Base-by-base conservation (phyloP, 345 rosid genomes). In the Moringa oleifera region DNA sequence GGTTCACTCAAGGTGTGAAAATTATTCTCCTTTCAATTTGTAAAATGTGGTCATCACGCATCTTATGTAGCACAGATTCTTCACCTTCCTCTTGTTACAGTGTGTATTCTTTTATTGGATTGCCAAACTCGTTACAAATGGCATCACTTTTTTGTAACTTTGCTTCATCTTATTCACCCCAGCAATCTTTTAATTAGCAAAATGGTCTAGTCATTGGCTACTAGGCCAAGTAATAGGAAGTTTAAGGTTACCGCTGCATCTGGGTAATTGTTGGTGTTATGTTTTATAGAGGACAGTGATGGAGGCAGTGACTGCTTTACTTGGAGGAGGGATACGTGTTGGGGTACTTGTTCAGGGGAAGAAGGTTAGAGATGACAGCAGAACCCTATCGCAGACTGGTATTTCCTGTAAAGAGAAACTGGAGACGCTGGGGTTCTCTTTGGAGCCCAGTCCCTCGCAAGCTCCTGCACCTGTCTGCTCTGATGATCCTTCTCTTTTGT, bases 291-390 rank as follows among this genome's bases (percentile, higher is more conserved):
- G 90, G 74, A 83, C 84, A 18, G 87, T 91, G 45, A 74, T 81
- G 83, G 95, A 95, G 70, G 84, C 95, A 18, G 85, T 95, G 63
- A 81, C 75, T 58, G 81, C 95, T 73, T 81, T 87, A 65, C 86
- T 95, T 19, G 89, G 90, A 67, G 83, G 83, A 59, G 87, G 90
- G 63, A 74, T 89, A 65, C 87, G 65, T 55, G 84, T 95, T 45
- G 97, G 97, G 52, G 79, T 95, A 25, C 77, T 89, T 68, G 80
- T 82, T 61, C 88, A 81, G 55, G 99, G 99, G 69, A 95, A 87
- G 85, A 95, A 89, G 73, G 79, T 95, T 63, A 79, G 90, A 72
- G 97, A 95, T 75, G 97, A 91, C 70, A 82, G 53, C 68, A 79
- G 84, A 68, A 87, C 94, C 59, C 69, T 95, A 62, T 79, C 65